Base-by-base conservation (phyloP, 495 filamentous ascomycete genomes). In the Opeltia flavorubescens region DNA sequence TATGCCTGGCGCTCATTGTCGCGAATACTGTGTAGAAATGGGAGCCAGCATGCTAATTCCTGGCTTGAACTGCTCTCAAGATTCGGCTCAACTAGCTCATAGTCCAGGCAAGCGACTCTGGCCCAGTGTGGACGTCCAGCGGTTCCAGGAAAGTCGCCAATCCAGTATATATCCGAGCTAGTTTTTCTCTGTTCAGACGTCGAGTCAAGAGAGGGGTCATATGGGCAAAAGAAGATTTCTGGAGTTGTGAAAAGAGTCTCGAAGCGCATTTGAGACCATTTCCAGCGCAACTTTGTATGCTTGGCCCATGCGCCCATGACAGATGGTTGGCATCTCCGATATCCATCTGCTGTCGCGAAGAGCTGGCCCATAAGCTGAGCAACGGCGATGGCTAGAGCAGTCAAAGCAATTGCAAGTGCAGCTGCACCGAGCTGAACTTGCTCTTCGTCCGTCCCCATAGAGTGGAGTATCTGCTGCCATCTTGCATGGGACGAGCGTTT, bases 291-390 rank as follows among this genome's bases (percentile, higher is more conserved):
- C 15, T 43, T 49, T 7, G 59, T 63, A n/a, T 46, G 43, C 17
- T 12, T 47, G 2, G 61, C 58, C 55, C 59, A 66, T 9, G 46
- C 33, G 7, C 60, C 63, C 42, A 66, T 62, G 3, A 65, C 63
- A 13, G 60, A 63, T 24, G 44, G 34, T 23, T 59, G 57, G 44
- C 63, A 66, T 43, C 55, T 46, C 26, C 63, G 57, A 26, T 63
- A 67, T 5, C 61, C 65, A 35, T 56, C 58, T 13, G 64, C 64
- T 1, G 62, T 64, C 13, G 59, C 59, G 28, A 64, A 63, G 23
- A 62, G 53, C 35, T 65, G 61, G 12, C 58, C 48, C 2, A 62
- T 42, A 1, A 65, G 46, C 49, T 66, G 64, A 0, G 46, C 50
- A 5, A 61, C 23, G 1, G 64, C 55, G 7, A 58, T 50, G 17